Evolutionary conservation across 2,329 filamentous ascomycete species (phyloP), one percentile per base, ranked within the genome.

Genomic region (Tolypocladium cylindrosporum): DNA sequence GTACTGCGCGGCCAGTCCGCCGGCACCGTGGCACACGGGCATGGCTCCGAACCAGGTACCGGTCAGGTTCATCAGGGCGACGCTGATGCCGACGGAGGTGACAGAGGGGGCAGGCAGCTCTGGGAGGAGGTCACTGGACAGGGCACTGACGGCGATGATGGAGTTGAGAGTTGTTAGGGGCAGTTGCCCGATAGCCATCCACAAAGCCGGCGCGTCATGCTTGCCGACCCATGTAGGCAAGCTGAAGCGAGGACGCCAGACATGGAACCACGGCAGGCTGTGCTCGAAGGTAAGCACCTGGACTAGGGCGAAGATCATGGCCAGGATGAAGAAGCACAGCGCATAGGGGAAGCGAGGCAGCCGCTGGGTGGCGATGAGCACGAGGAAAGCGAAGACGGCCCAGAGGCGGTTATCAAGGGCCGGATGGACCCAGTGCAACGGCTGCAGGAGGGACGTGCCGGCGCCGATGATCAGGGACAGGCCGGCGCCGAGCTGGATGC

Each of bases 11-110:
- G 94, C 94, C 0, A 97, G 77, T 0, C 93, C 93, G 2, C 93
- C 93, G 0, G 91, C 91, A 6, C 93, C 93, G 69, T 97, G 94
- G 68, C 94, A 97, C 4, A 94, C 86, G 3, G 93, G 94, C 94
- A 97, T 97, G 6, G 88, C 89, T 54, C 92, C 92, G 66, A 96
- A 95, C 89, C 90, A 96, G 66, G 90, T 92, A 19, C 89, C 88
- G 1, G 88, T 71, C 4, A 97, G 75, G 69, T 97, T 97, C 84
- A 96, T 95, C 2, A 78, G 66, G 0, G 87, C 86, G 4, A 97
- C 90, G 57, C 90, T 96, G 60, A 92, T 70, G 1, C 92, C 93
- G 37, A 97, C 78, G 0, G 85, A 79, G 0, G 90, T 93, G 7
- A 91, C 87, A 0, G 84, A 84, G 0, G 91, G 90, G 0, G 86